phyloP scores from a whole-genome alignment of 2,329 filamentous ascomycete genomes.

The Calonectria hawksworthii region DNA sequence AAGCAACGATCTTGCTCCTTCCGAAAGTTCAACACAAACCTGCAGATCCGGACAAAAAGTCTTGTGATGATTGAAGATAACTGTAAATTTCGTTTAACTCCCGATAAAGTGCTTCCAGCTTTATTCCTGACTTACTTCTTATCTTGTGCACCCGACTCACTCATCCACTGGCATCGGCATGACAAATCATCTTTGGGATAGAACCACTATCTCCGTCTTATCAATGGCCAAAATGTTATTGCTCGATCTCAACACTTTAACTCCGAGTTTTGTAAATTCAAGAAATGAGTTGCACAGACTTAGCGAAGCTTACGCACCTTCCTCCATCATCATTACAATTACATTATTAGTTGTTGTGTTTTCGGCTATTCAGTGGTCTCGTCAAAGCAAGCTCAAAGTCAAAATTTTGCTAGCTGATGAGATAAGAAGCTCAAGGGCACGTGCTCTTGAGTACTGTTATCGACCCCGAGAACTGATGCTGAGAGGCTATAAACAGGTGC shows the following conservation, averaged over 20 bases:
- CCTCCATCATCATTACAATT: not conserved
- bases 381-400: not conserved
- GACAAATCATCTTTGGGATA: too few species aligned
- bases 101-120: too few species aligned
- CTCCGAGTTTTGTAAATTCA: not conserved
- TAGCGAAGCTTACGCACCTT: not conserved
- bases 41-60: too few species aligned
- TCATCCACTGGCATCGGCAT: too few species aligned
- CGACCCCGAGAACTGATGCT: slow-evolving; percentile 2
- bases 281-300: not conserved
- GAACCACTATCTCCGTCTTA: too few species aligned
- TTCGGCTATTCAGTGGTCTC: not conserved
- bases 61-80: too few species aligned
- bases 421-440: not conserved
- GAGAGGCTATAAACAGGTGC: slow-evolving; percentile 1
- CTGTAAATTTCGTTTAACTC: too few species aligned
- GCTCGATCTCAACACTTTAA: not conserved
- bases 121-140: too few species aligned
- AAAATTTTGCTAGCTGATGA: not conserved
- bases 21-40: too few species aligned
- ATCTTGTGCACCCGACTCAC: too few species aligned
- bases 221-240: not conserved
- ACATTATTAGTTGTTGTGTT: not conserved
- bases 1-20: too few species aligned
- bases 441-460: slow-evolving; percentile 12